These are phyloP conservation scores for Xylaria sp. DNA, from an alignment of 2,329 filamentous ascomycete species.

Conservation along the genomic window DNA sequence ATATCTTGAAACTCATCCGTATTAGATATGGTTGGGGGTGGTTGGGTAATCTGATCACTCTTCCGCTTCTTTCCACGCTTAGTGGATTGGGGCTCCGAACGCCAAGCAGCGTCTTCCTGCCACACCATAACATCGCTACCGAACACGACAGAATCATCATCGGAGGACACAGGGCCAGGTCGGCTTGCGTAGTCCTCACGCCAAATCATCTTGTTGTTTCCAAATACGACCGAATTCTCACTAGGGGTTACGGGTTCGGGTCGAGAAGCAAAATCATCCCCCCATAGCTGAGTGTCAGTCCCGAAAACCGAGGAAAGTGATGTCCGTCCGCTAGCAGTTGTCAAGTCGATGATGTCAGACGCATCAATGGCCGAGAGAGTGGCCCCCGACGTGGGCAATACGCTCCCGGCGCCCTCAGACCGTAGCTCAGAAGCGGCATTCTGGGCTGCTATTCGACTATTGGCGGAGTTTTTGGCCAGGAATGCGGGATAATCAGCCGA, in stretches of 20 bases:
- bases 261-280: slow-evolving; percentile 43
- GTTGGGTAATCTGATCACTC: slow-evolving; percentile 52
- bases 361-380: slow-evolving; percentile 39
- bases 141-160: slow-evolving; percentile 36
- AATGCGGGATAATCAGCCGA: slow-evolving; percentile 46
- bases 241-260: slow-evolving; percentile 34
- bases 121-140: slow-evolving; percentile 46
- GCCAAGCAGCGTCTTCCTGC: slow-evolving; percentile 49
- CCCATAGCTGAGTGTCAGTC: slow-evolving; percentile 33
- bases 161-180: slow-evolving; percentile 44
- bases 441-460: slow-evolving; percentile 35
- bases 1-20: slow-evolving; percentile 63
- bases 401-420: slow-evolving; percentile 21
- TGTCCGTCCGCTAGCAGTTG: slow-evolving; percentile 37
- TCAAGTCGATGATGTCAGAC: slow-evolving; percentile 45
- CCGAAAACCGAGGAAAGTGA: slow-evolving; percentile 36
- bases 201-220: slow-evolving; percentile 48
- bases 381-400: slow-evolving; percentile 36
- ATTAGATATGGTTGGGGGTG: slow-evolving; percentile 32
- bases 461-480: slow-evolving; percentile 36
- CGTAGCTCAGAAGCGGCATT: slow-evolving; percentile 24
- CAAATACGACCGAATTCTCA: slow-evolving; percentile 36
- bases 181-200: slow-evolving; percentile 49
- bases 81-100: slow-evolving; percentile 44
- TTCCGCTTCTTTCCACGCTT: slow-evolving; percentile 58